Conservation (phyloP, 2,329 filamentous ascomycete species). For the Fusarium sp. region DNA sequence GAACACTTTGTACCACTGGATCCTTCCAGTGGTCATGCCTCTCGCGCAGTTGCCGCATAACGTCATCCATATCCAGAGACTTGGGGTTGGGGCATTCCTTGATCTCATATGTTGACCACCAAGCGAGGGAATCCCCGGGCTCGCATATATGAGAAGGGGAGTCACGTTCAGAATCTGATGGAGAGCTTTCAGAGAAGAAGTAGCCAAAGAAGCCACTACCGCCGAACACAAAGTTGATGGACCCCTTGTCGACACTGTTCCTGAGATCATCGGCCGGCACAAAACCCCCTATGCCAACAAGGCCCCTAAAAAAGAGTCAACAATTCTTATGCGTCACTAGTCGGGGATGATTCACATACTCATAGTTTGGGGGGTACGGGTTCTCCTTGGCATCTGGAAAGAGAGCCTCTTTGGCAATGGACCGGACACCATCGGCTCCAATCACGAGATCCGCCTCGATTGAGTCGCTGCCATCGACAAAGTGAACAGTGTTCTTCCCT, state of each 20-base stretch:
- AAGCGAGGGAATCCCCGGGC: constrained; percentile 12
- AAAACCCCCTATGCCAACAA: constrained; percentile 25
- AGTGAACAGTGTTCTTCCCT: constrained; percentile 32
- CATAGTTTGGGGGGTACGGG: constrained; percentile 38
- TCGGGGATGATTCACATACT: constrained; percentile 23
- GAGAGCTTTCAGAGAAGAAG: constrained; percentile 16
- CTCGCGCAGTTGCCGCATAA: constrained; percentile 7
- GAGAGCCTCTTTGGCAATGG: constrained; percentile 33
- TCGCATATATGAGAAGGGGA: constrained; percentile 20
- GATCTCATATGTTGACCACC: constrained; percentile 26
- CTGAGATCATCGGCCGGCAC: background rate
- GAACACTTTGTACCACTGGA: constrained; percentile 11
- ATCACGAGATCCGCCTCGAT: constrained; percentile 42
- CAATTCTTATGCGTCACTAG: too few species aligned
- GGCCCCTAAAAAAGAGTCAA: constrained; percentile 8
- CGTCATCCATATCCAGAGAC: constrained; percentile 11
- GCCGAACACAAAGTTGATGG: constrained; percentile 22
- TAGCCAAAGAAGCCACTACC: constrained; percentile 20
- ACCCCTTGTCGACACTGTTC: constrained; percentile 13
- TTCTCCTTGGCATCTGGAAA: constrained; percentile 36
- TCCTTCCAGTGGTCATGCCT: constrained; percentile 16
- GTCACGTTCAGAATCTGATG: constrained; percentile 3
- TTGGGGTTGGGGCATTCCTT: constrained; percentile 17
- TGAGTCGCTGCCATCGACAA: constrained; percentile 34
- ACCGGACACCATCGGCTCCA: constrained; percentile 41